Evolutionary conservation across 2,329 filamentous ascomycete species (phyloP).

Genomic region (Beauveria sp.): DNA sequence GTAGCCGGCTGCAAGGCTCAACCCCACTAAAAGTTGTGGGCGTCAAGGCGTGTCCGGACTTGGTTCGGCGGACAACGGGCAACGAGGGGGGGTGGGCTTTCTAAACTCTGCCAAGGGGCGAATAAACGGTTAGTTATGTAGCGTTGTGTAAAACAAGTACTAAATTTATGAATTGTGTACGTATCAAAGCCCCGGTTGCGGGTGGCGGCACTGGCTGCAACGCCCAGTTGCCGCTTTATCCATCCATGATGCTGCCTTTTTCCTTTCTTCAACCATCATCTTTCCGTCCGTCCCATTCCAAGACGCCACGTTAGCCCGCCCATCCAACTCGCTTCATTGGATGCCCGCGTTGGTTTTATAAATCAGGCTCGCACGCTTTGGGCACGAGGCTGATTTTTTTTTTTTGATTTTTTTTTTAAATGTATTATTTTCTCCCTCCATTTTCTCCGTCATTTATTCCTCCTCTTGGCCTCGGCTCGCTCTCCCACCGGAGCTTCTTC

Average conservation of each 20-base stretch:
- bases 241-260: not conserved
- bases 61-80: no score
- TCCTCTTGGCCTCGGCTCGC: not conserved
- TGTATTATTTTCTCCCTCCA: not conserved
- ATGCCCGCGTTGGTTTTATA: not conserved
- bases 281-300: not conserved
- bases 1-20: not conserved
- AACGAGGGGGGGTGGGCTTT: not conserved
- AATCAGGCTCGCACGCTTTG: not conserved
- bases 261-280: no score
- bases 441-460: not conserved
- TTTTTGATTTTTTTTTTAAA: not conserved
- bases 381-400: not conserved
- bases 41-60: not conserved
- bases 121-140: no score
- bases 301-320: not conserved
- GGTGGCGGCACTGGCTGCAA: not conserved
- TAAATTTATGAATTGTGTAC: no score
- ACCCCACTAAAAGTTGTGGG: not conserved
- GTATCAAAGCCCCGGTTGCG: no score
- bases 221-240: conserved; percentile 2
- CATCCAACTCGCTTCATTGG: not conserved
- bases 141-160: no score
- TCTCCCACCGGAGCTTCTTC: conserved; percentile 2
- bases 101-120: no score